Evolutionary conservation across 2,329 filamentous ascomycete genomes (phyloP), one percentile per base, ranked within the genome.

Genomic region (Penicillium sp.): DNA sequence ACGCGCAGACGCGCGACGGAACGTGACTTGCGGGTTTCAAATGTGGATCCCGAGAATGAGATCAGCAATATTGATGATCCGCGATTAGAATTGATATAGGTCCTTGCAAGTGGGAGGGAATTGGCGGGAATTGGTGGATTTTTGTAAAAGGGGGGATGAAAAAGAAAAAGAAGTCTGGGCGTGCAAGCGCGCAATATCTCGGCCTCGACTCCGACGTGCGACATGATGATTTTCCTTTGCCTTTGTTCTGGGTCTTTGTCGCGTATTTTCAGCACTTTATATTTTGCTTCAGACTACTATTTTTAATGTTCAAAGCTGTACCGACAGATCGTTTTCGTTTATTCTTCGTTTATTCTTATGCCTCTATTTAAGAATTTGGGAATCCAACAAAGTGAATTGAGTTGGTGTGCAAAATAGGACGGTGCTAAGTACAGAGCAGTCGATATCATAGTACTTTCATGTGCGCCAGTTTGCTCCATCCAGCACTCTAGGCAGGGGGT

Each of bases 1-100:
- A 66, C 65, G 65, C 65, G 65, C 65, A 65, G 60, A 65, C 61
- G 63, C 64, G 64, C 63, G 63, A 64, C 59, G 59, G 56, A 66
- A 63, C 63, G 65, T 66, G 63, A 65, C 54, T 57, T 37, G 51
- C 52, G 27, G 55, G 55, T 43, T 42, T 43, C 47, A 56, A 51
- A 46, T 44, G 58, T 61, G 58, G 58, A 61, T 59, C 54, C 60
- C 43, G 50, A 33, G 50, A 45, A 45, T 45, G 50, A 33, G 50
- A 53, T 53, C 50, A 35, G 43, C 50, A 53, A 23, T n/a, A 46
- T 42, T 23, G 7, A 26, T 19, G 29, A 45, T 31, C 29, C n/a
- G 23, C 21, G 35, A 42, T 39, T 11, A 43, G 35, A 19, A 21
- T 25, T 5, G 11, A n/a, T 39, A 14, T 13, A 42, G 37, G 35